Evolutionary conservation across 2,329 filamentous ascomycete species (phyloP), one percentile per base, ranked within the genome.

Genomic region (Whalleya microplaca): DNA sequence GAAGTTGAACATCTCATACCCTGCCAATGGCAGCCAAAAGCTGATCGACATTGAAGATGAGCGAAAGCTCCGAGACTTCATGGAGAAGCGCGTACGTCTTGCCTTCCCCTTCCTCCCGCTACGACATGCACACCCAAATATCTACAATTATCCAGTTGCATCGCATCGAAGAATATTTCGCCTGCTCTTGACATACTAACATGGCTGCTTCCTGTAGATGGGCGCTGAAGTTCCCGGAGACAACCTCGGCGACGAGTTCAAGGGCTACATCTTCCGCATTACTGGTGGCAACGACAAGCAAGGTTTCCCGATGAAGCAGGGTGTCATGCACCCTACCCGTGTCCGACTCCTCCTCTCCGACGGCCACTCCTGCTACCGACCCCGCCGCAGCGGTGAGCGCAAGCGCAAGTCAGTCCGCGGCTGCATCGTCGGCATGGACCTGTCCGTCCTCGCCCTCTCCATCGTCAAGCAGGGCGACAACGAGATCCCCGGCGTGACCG

Each of bases 301-400:
- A 87, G 95, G 95, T 85, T 99, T 99, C 88, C 95, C 95, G 73
- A 99, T 99, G 95, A 99, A 99, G 92, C 96, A 99, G 89, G 95
- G 95, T 86, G 91, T 96, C 79, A 94, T 99, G 87, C 91, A 96
- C 81, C 93, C 95, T 74, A 95, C 91, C 79, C 95, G 95, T 95
- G 95, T 97, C 83, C 90, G 91, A 72, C 92, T 99, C 71, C 90
- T 99, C 75, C 92, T 99, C 76, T 78, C 89, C 77, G 92, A 96
- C 55, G 95, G 95, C 79, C 95, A 98, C 91, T 95, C 92, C 72
- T 99, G 95, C 91, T 99, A 98, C 89, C 94, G 95, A 77, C 88
- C 94, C 78, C 94, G 95, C 82, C 93, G 95, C 78, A 91, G 89
- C 70, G 95, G 95, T 79, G 95, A 99, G 90, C 92, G 95, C 84